Evolutionary conservation across 106 monocot species (phyloP), one percentile per base, ranked within the genome.

Genomic region (Allium sativum): DNA sequence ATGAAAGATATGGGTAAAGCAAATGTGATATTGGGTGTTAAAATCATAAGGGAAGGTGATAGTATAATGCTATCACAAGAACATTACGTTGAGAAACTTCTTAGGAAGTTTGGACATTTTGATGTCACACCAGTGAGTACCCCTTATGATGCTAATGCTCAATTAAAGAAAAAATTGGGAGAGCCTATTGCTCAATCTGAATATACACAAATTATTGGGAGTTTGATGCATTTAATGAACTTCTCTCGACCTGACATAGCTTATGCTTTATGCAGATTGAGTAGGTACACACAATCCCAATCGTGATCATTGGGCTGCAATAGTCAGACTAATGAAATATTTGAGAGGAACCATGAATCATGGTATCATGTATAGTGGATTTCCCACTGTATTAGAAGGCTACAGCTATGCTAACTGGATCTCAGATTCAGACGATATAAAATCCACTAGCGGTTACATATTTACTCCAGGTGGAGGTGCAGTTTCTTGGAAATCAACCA

Each of bases 221-320:
- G 55, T 55, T 21, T 55, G 16, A 0, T 55, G 55, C 18, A 55
- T 55, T 20, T 55, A 19, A 55, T 55, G 55, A 55, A 55, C 22
- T 19, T 3, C 7, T 20, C 9, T 7, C 7, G 18, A 0, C 55
- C 55, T 19, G 55, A 55, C 10, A 55, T 55, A n/a, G n/a, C n/a
- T n/a, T n/a, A n/a, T n/a, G n/a, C n/a, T n/a, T n/a, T n/a, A n/a
- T n/a, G n/a, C n/a, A 19, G 55, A 55, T 18, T 20, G 55, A 55
- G 55, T 19, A 18, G 18, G 2, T 55, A 55, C 18, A 55, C 55
- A 55, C 6, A 19, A 19, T 20, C 55, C 3, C 7, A 19, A 19
- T 0, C 9, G 12, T 3, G 55, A 19, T 0, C 55, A 55, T 55
- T 55, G 55, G 55, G 4, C 16, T 3, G 18, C 18, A 9, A 0